Evolutionary conservation across 176 grass and related monocot species (phyloP).

Genomic region (Tuctoria greenei): DNA sequence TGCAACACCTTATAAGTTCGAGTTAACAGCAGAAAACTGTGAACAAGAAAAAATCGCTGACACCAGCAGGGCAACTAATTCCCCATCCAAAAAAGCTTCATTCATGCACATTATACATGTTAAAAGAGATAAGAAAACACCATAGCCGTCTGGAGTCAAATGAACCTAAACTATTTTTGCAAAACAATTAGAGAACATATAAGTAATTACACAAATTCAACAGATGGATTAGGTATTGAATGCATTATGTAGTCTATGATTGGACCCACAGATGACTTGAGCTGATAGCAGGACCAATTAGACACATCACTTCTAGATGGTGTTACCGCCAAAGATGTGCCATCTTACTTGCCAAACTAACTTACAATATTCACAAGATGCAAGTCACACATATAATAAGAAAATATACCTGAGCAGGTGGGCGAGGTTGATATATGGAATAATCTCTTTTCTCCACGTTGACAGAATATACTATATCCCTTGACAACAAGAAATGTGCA

Average conservation of each 20-base stretch:
- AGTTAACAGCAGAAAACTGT: background rate
- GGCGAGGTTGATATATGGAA: constrained; percentile 76
- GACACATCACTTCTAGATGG: background rate
- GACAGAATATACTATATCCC: constrained; percentile 86
- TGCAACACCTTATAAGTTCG: background rate
- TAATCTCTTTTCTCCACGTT: constrained; percentile 59
- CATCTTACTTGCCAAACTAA: constrained; percentile 18
- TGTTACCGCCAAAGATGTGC: background rate
- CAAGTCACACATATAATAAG: constrained; percentile 28
- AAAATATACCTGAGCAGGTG: constrained; percentile 72
- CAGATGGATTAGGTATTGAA: background rate
- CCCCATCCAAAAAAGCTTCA: background rate
- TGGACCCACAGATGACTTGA: background rate
- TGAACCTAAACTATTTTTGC: background rate
- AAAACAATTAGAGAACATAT: background rate
- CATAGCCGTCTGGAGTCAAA: background rate
- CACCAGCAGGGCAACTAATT: background rate
- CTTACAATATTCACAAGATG: background rate
- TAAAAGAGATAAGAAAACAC: background rate
- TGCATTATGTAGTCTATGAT: background rate
- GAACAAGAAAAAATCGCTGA: background rate
- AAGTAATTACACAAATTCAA: background rate
- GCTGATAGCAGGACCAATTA: constrained; percentile 12
- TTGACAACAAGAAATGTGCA: constrained; percentile 87
- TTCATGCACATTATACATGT: background rate